These are phyloP conservation scores for Vairimorpha necatrix DNA, from an alignment of 371 early-diverging fungal genomes.

Conservation along the genomic window DNA sequence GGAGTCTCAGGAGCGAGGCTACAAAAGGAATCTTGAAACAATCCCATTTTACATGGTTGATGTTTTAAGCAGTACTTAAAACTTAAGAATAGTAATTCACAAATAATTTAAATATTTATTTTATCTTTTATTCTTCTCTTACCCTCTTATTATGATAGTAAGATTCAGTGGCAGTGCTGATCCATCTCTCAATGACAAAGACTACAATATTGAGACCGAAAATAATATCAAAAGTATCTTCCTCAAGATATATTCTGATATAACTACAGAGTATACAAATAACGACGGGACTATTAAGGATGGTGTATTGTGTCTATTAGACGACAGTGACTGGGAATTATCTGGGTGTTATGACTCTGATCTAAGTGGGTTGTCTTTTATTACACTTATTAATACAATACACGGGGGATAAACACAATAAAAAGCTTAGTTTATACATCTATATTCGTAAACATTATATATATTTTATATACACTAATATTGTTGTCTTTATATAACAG, in stretches of 20 bases:
- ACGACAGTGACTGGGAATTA: constrained; percentile 49
- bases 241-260: constrained; percentile 15
- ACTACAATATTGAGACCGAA: constrained; percentile 4
- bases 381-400: constrained; percentile 44
- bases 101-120: not conserved
- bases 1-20: too few species aligned
- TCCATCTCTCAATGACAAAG: constrained; percentile 17
- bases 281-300: constrained; percentile 16
- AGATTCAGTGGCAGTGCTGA: constrained; percentile 38
- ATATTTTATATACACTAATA: too few species aligned
- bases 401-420: constrained; percentile 56
- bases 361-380: not conserved
- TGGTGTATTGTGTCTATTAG: constrained; percentile 42
- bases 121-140: not conserved
- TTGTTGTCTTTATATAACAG: too few species aligned
- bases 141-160: constrained; percentile 31
- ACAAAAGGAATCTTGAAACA: too few species aligned
- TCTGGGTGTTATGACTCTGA: constrained; percentile 13
- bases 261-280: constrained; percentile 22
- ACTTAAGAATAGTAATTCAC: not conserved
- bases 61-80: too few species aligned
- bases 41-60: too few species aligned
- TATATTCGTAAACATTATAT: too few species aligned
- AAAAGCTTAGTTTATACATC: too few species aligned
- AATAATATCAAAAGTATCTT: constrained; percentile 23